Percentiles rank a stretch among this genome's conserved stretches.
Evolutionary conservation across 441 rosid genomes (phyloP).

Genomic region (Populus hybrid): DNA sequence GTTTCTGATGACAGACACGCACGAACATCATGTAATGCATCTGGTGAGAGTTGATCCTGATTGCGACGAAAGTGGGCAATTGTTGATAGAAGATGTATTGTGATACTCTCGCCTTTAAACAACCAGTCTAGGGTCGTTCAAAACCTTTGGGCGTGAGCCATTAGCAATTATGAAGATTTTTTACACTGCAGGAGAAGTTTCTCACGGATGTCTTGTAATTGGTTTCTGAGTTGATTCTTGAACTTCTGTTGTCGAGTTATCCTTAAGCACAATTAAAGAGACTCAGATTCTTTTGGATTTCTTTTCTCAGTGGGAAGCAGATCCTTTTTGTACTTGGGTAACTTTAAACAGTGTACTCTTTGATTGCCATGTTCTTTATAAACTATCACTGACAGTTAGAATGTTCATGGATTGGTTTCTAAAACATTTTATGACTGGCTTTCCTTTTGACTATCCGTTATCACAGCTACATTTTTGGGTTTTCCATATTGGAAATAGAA

Average conservation of each 20-base stretch:
- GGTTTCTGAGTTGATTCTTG: background rate
- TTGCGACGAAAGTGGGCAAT: background rate
- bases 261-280: background rate
- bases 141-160: conserved; percentile 1
- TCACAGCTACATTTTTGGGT: background rate
- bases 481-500: background rate
- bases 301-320: background rate
- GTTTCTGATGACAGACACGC: background rate
- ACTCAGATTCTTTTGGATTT: background rate
- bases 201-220: background rate
- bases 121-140: background rate
- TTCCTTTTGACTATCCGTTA: background rate
- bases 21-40: background rate
- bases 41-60: background rate
- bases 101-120: background rate
- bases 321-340: background rate
- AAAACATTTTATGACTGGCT: background rate
- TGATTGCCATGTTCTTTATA: background rate
- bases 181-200: background rate
- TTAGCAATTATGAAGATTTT: background rate
- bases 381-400: background rate
- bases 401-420: background rate
- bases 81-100: background rate
- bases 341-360: background rate
- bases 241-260: background rate